Conservation (phyloP, 768 basidiomycete species). For the Cyathus striatus region DNA sequence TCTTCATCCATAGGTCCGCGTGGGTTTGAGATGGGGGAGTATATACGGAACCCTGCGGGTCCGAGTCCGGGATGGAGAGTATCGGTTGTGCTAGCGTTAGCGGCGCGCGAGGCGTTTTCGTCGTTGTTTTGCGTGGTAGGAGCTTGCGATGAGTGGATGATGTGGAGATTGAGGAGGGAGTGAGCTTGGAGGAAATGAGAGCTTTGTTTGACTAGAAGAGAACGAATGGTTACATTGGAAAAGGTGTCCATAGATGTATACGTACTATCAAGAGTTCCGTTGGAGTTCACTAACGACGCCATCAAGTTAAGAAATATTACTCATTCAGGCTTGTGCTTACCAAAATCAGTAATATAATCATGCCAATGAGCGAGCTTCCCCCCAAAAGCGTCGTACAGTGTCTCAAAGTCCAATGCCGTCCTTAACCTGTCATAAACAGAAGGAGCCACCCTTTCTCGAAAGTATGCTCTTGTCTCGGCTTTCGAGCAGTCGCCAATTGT, state of each 20-base stretch:
- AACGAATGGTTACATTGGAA: slow-evolving; percentile 5
- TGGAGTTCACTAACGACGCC: slow-evolving; percentile 55
- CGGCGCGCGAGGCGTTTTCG: slow-evolving; percentile 22
- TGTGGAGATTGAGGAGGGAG: slow-evolving; percentile 77
- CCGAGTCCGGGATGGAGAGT: slow-evolving; percentile 55
- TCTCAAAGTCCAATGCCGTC: slow-evolving; percentile 58
- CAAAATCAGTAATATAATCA: slow-evolving; percentile 72
- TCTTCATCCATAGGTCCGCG: slow-evolving; percentile 20
- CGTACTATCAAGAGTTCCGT: slow-evolving; percentile 69
- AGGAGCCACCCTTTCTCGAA: slow-evolving; percentile 59
- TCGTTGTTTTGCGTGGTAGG: slow-evolving; percentile 19
- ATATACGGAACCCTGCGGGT: slow-evolving; percentile 60
- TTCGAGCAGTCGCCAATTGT: slow-evolving; percentile 79
- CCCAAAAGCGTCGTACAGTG: slow-evolving; percentile 74
- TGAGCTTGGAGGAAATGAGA: slow-evolving; percentile 87
- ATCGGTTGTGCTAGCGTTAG: slow-evolving; percentile 36
- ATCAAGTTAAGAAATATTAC: no score
- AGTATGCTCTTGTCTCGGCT: slow-evolving; percentile 62
- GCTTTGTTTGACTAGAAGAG: slow-evolving; percentile 61
- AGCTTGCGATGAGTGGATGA: slow-evolving; percentile 77
- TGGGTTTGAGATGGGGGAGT: slow-evolving; percentile 37
- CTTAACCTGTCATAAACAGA: slow-evolving; percentile 62
- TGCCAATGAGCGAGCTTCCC: slow-evolving; percentile 83
- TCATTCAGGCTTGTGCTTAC: no score
- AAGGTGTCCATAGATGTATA: slow-evolving; percentile 3